A percentile compares a stretch with the other conserved stretches of the same genome.
Evolutionary conservation across 2,329 filamentous ascomycete genomes (phyloP).

Genomic region (Triangularia verruculosa): DNA sequence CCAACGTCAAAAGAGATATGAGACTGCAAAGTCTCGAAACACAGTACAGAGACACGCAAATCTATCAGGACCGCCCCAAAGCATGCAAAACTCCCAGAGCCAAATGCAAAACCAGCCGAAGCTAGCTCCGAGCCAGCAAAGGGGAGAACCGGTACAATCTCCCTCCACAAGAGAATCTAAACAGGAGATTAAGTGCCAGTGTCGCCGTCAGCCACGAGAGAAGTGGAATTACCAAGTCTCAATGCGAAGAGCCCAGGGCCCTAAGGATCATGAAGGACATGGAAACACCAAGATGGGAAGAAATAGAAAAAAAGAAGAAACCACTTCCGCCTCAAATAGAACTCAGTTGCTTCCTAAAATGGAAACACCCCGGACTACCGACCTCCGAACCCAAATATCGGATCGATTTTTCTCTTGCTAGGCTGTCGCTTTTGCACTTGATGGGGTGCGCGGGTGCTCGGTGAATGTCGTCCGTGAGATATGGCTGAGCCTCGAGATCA

Average conservation of each 20-base stretch:
- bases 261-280: not conserved
- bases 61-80: slow-evolving; percentile 7
- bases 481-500: slow-evolving; percentile 26
- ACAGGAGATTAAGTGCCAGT: not conserved
- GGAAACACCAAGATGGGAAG: not conserved
- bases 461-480: slow-evolving; percentile 10
- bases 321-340: too few relatives aligned
- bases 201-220: too few relatives aligned
- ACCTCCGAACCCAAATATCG: not conserved
- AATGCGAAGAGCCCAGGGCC: too few relatives aligned
- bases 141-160: not conserved
- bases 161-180: not conserved
- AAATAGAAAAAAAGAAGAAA: not conserved
- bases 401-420: not conserved
- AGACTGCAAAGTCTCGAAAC: not conserved
- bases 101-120: slow-evolving; percentile 6
- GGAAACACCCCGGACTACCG: not conserved
- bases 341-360: not conserved
- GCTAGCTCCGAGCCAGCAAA: not conserved
- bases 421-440: not conserved
- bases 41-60: not conserved
- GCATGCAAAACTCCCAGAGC: slow-evolving; percentile 2
- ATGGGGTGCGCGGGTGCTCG: not conserved
- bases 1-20: not conserved
- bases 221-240: too few relatives aligned